Evolutionary conservation across 257 asterid species (phyloP).

Genomic region (Ocimum tenuiflorum): DNA sequence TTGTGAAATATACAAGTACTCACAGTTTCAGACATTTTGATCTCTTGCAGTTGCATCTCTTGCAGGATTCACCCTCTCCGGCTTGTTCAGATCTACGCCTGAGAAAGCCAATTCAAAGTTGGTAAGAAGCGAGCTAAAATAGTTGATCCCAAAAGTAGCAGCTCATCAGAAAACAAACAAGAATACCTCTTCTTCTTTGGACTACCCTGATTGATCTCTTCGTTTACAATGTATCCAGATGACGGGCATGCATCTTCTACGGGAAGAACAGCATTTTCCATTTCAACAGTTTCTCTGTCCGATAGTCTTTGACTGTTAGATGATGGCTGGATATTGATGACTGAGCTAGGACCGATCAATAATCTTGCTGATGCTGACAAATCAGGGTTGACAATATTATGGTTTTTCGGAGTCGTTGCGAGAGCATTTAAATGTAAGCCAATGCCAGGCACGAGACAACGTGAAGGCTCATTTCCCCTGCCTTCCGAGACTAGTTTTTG

Average conservation of each 20-base stretch:
- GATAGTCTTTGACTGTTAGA: slow-evolving; percentile 33
- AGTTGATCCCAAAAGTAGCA: not conserved
- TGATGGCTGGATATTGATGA: slow-evolving; percentile 36
- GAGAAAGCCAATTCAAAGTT: slow-evolving; percentile 21
- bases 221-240: slow-evolving; percentile 36
- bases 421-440: slow-evolving; percentile 92
- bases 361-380: slow-evolving; percentile 48
- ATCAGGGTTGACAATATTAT: slow-evolving; percentile 40
- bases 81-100: slow-evolving; percentile 57
- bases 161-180: not conserved
- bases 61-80: slow-evolving; percentile 65
- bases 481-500: slow-evolving; percentile 27
- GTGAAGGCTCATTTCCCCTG: slow-evolving; percentile 37
- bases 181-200: slow-evolving; percentile 82
- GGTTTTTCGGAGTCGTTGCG: slow-evolving; percentile 64
- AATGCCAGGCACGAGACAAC: slow-evolving; percentile 60
- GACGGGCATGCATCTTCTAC: slow-evolving; percentile 41
- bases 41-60: slow-evolving; percentile 95
- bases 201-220: slow-evolving; percentile 61
- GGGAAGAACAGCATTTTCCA: slow-evolving; percentile 33
- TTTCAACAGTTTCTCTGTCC: slow-evolving; percentile 33
- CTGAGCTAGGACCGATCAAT: slow-evolving; percentile 48
- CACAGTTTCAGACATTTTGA: slow-evolving; percentile 97
- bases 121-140: not conserved
- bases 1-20: slow-evolving; percentile 22